These are phyloP conservation scores for Phytophthora rubi DNA, from an alignment of 352 stramenopile species.

Conservation along the genomic window DNA sequence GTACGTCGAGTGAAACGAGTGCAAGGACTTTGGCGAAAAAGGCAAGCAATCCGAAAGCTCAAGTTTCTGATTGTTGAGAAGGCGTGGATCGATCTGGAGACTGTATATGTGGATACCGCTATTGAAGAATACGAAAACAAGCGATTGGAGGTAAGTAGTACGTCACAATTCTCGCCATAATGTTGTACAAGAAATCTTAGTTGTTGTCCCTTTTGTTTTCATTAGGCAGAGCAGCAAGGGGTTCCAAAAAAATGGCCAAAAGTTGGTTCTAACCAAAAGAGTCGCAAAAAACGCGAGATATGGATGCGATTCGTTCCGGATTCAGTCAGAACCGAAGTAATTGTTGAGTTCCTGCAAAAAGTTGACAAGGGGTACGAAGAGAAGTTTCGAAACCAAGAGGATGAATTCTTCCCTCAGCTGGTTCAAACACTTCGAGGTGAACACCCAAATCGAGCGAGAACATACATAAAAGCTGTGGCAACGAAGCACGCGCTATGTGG, in stretches of 20 bases:
- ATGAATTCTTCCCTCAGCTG: conserved; percentile 68
- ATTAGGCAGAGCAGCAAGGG: conserved; percentile 18
- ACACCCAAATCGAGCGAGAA: conserved; percentile 59
- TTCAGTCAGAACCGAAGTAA: conserved; percentile 42
- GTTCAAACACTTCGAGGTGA: conserved; percentile 65
- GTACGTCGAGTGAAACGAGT: conserved; percentile 59
- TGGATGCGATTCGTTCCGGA: conserved; percentile 61
- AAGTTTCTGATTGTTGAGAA: conserved; percentile 54
- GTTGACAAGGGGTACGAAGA: conserved; percentile 44
- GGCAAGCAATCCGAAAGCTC: conserved; percentile 42
- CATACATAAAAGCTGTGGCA: conserved; percentile 61
- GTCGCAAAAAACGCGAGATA: conserved; percentile 26
- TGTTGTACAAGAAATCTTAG: not conserved
- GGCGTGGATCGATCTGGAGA: conserved; percentile 60
- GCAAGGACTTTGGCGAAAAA: conserved; percentile 58
- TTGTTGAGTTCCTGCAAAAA: conserved; percentile 48
- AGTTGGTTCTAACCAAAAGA: conserved; percentile 24
- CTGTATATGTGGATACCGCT: conserved; percentile 52
- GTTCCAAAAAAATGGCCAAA: conserved; percentile 31
- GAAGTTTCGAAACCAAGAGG: conserved; percentile 60
- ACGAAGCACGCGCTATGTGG: conserved; percentile 50
- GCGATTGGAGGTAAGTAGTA: conserved; percentile 35
- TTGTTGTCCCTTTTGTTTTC: not conserved
- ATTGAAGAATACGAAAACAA: conserved; percentile 50
- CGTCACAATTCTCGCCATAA: not conserved